phyloP scores from a whole-genome alignment of 2,329 filamentous ascomycete genomes.

The Monosporascus sp. region DNA sequence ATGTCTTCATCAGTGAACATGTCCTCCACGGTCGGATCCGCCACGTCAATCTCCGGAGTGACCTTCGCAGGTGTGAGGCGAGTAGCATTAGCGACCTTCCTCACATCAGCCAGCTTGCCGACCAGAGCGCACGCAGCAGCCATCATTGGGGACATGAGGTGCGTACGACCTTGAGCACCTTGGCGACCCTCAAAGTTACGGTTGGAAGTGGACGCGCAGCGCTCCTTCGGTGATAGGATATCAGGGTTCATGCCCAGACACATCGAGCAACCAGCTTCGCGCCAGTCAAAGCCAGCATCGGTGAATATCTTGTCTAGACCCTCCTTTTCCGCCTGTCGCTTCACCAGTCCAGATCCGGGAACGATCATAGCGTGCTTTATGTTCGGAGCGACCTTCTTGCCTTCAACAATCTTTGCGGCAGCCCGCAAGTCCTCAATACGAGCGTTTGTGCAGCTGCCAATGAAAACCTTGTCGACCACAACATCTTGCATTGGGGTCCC shows the following conservation, averaged over 20 bases:
- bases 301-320: conserved; percentile 89
- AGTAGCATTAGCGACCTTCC: not conserved
- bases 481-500: conserved; percentile 93
- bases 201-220: conserved; percentile 93
- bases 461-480: conserved; percentile 90
- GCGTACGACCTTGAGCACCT: conserved; percentile 84
- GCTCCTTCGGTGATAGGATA: conserved; percentile 85
- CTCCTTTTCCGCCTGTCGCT: conserved; percentile 84
- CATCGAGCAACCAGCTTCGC: conserved; percentile 98
- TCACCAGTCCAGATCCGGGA: conserved; percentile 90
- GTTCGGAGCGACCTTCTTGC: conserved; percentile 79
- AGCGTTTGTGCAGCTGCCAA: conserved; percentile 96
- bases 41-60: conserved; percentile 58
- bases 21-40: conserved; percentile 48
- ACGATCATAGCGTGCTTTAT: conserved; percentile 95
- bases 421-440: conserved; percentile 92
- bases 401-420: conserved; percentile 80
- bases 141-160: conserved; percentile 96
- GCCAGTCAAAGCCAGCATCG: conserved; percentile 94
- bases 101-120: conserved; percentile 85
- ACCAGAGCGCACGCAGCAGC: conserved; percentile 85
- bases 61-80: not conserved
- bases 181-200: conserved; percentile 97
- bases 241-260: conserved; percentile 99
- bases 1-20: conserved; percentile 43